Evolutionary conservation across 768 basidiomycete species (phyloP).

Genomic region (Lactarius psammicola): DNA sequence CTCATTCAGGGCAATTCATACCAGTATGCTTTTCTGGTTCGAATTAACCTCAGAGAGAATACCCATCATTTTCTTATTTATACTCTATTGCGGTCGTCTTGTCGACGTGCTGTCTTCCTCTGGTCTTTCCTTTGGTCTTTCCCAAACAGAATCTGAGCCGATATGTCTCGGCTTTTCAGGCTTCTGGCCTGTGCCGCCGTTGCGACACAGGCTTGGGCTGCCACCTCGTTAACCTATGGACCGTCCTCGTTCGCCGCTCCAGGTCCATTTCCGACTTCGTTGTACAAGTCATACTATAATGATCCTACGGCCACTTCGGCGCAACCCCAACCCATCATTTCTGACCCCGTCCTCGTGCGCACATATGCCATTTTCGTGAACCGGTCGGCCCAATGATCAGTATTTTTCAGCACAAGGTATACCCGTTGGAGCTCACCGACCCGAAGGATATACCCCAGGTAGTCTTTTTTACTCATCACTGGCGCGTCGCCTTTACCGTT

Average conservation of each 20-base stretch:
- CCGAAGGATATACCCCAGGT: constrained; percentile 57
- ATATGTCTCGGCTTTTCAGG: constrained; percentile 7
- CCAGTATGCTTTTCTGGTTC: too few relatives aligned
- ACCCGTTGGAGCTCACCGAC: constrained; percentile 60
- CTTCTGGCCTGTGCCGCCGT: constrained; percentile 18
- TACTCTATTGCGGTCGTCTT: neutral
- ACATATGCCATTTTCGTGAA: neutral
- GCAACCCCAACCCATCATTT: constrained; percentile 75
- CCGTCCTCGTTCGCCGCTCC: constrained; percentile 57
- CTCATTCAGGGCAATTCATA: too few relatives aligned
- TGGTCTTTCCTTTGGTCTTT: neutral
- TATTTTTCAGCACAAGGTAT: constrained; percentile 49
- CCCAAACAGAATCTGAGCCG: neutral
- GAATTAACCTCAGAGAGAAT: too few relatives aligned
- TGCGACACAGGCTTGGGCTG: constrained; percentile 8
- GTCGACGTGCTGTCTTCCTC: too few relatives aligned
- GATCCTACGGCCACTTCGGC: constrained; percentile 66
- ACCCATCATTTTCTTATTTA: too few relatives aligned
- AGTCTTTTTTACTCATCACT: neutral
- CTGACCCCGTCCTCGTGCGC: constrained; percentile 64
- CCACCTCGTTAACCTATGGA: constrained; percentile 28
- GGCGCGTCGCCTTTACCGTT: neutral
- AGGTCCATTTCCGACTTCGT: constrained; percentile 63
- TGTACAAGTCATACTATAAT: constrained; percentile 68
- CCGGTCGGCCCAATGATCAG: constrained; percentile 4